A percentile compares a stretch with the other conserved stretches of the same genome.
Conservation (phyloP, 2,329 filamentous ascomycete genomes). For the Penicillium nordicum region DNA sequence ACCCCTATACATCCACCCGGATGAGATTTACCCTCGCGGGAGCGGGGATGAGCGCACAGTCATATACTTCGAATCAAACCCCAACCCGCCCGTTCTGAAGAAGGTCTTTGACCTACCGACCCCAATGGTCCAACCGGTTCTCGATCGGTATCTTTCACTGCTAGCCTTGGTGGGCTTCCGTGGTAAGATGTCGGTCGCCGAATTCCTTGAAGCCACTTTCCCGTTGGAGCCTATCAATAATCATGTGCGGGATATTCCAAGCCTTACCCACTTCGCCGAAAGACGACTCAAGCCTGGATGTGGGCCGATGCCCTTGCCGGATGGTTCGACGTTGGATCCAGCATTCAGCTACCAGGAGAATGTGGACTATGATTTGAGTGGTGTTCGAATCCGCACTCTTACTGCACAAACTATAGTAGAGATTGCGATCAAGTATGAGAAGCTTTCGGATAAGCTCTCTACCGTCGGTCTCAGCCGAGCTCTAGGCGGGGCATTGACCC, state of each 20-base stretch:
- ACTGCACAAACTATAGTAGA: conserved; percentile 34
- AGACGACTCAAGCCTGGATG: conserved; percentile 27
- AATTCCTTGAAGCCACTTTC: conserved; percentile 31
- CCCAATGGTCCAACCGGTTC: conserved; percentile 14
- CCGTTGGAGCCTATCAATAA: conserved; percentile 30
- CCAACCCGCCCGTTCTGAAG: conserved; percentile 22
- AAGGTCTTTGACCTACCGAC: conserved; percentile 18
- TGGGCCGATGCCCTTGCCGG: conserved; percentile 23
- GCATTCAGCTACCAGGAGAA: conserved; percentile 26
- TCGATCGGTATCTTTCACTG: conserved; percentile 26
- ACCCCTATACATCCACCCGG: conserved; percentile 55
- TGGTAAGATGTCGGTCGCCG: conserved; percentile 23
- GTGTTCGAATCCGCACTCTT: conserved; percentile 30
- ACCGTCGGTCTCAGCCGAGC: conserved; percentile 24
- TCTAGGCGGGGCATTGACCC: conserved; percentile 32
- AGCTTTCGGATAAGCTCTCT: conserved; percentile 24
- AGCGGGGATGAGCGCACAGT: conserved; percentile 27
- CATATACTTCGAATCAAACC: conserved; percentile 35
- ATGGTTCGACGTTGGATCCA: conserved; percentile 22
- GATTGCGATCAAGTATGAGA: conserved; percentile 37
- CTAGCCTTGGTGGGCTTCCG: conserved; percentile 27
- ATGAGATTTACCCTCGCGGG: conserved; percentile 65
- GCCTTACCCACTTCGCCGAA: conserved; percentile 28
- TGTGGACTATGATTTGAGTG: conserved; percentile 35
- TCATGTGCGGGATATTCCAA: conserved; percentile 33